These are phyloP conservation scores for Hypoxylon sp. DNA, from an alignment of 2,329 filamentous ascomycete genomes.

Conservation along the genomic window DNA sequence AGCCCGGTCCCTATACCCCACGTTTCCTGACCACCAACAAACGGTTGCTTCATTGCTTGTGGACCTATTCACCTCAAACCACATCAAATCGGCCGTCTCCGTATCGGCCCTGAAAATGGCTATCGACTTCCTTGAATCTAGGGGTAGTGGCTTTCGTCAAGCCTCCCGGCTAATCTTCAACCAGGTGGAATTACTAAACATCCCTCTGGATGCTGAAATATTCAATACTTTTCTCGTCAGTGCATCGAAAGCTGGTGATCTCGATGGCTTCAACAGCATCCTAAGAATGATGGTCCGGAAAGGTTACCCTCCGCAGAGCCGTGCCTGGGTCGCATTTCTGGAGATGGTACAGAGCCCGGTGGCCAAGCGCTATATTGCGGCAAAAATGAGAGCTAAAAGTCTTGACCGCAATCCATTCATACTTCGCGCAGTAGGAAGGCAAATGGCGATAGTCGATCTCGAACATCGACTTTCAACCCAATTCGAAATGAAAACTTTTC, in stretches of 20 bases:
- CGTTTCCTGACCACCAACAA: conserved; percentile 45
- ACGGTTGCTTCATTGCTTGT: conserved; percentile 48
- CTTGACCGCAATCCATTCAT: conserved; percentile 43
- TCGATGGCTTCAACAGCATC: conserved; percentile 47
- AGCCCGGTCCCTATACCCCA: conserved; percentile 45
- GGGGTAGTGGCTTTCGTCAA: conserved; percentile 43
- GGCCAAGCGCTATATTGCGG: conserved; percentile 61
- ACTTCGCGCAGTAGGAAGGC: conserved; percentile 44
- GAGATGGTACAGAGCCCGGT: conserved; percentile 59
- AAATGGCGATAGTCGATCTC: conserved; percentile 45
- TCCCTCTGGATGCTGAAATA: conserved; percentile 48
- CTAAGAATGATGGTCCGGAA: conserved; percentile 49
- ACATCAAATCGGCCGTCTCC: conserved; percentile 42
- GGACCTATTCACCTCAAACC: conserved; percentile 45
- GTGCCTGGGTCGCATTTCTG: conserved; percentile 49
- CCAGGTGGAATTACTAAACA: conserved; percentile 38
- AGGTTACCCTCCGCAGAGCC: conserved; percentile 42
- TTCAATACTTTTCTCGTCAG: conserved; percentile 47
- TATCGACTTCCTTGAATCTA: conserved; percentile 44
- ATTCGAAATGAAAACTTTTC: conserved; percentile 34
- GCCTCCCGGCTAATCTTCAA: conserved; percentile 44
- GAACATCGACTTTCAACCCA: conserved; percentile 22
- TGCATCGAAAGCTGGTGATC: conserved; percentile 46
- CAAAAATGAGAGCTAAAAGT: conserved; percentile 49
- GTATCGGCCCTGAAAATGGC: conserved; percentile 50